These are phyloP conservation scores for Pistacia atlantica DNA, from an alignment of 345 rosid species.

Conservation along the genomic window DNA sequence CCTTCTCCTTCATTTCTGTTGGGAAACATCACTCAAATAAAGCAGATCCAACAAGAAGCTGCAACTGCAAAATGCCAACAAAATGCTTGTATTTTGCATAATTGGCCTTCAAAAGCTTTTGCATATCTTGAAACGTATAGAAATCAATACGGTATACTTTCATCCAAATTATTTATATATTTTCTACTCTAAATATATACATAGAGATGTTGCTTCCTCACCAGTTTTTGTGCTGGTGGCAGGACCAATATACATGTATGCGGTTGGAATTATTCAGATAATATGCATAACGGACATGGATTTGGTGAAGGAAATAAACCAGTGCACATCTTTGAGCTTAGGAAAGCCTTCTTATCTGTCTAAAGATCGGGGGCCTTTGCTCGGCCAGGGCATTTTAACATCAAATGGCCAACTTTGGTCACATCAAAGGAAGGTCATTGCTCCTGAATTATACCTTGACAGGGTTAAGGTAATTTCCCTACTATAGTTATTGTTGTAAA, in stretches of 20 bases:
- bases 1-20: constrained; percentile 40
- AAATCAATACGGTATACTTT: constrained; percentile 37
- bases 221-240: neutral
- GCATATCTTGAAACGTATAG: constrained; percentile 34
- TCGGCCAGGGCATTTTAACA: constrained; percentile 52
- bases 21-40: constrained; percentile 48
- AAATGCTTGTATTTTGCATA: constrained; percentile 22
- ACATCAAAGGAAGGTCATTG: constrained; percentile 43
- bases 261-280: constrained; percentile 45
- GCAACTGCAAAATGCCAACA: neutral
- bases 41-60: constrained; percentile 22
- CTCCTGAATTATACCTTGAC: constrained; percentile 47
- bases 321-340: constrained; percentile 32
- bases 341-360: constrained; percentile 56
- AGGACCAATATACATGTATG: constrained; percentile 44
- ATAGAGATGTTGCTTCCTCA: neutral
- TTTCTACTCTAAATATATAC: neutral
- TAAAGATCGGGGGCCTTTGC: constrained; percentile 46
- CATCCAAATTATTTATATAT: neutral
- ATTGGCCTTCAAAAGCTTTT: constrained; percentile 43
- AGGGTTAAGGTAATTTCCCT: constrained; percentile 45
- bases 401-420: constrained; percentile 50
- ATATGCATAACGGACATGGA: constrained; percentile 37
- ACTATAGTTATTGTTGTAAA: no score
- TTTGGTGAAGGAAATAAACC: constrained; percentile 47